Base-by-base conservation (phyloP, 1,139 yeast genomes). In the Blastobotrys capitulatus region DNA sequence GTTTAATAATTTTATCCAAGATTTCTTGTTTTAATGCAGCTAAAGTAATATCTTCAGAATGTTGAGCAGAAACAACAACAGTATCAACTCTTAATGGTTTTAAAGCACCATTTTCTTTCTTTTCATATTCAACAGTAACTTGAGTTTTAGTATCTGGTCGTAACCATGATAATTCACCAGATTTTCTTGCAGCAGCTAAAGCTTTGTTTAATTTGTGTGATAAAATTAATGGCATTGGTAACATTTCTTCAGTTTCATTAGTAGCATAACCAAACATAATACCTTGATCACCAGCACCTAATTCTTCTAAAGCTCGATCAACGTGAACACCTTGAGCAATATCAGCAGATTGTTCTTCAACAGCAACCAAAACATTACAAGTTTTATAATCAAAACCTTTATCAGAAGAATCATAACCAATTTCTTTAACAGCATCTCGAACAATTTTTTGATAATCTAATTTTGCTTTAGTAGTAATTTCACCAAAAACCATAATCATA, bases 211-310 rank as follows among this genome's bases (percentile, higher is more conserved):
- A 83, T 77, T 88, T 87, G 80, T 92, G 99, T 52, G 97, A 83
- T 67, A 94, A 82, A 64, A 94, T 76, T 57, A 94, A 80, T 62
- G 98, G 94, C 75, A 92, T 82, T 63, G 99, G 99, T 67, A 92
- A 79, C 71, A 87, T 84, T 78, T 92, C 97, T 69, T 90, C 95
- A 65, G 98, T 89, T 79, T 92, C 99, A 68, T 92, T 97, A 58
- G 98, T 84, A 63, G 99, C 99, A 75, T 92, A 92, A 74, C 99
- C 99, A 70, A 92, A 92, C 99, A 92, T 92, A 72, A 92, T 92
- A 83, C 99, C 97, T 77, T 92, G 99, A 78, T 92, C 99, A 83
- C 99, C 99, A 60, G 99, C 98, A 73, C 98, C 99, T 68, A 92
- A 83, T 54, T 92, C 95, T 78, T 92, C 99, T 61, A 92, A 79